phyloP scores from a whole-genome alignment of 2,329 filamentous ascomycete genomes.

The Pseudogymnoascus sp. region DNA sequence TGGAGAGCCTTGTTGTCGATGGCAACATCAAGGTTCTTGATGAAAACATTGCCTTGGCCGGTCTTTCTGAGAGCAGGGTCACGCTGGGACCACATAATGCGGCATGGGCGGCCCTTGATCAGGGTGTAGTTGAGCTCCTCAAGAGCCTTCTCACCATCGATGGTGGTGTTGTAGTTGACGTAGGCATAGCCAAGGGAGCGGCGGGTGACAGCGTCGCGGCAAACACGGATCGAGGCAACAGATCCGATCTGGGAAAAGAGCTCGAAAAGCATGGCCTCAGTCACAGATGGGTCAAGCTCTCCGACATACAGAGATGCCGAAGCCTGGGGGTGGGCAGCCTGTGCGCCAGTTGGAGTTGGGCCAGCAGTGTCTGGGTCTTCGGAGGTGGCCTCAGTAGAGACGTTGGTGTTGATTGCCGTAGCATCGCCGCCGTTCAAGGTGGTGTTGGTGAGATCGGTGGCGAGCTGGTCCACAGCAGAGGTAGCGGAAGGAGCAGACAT shows the following conservation, averaged over 20 bases:
- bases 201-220: conserved; percentile 96
- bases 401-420: conserved; percentile 67
- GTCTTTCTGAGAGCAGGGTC: conserved; percentile 98
- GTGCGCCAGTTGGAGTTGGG: conserved; percentile 61
- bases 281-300: conserved; percentile 95
- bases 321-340: conserved; percentile 70
- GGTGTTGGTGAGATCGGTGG: conserved; percentile 65
- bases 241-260: conserved; percentile 99
- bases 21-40: conserved; percentile 98
- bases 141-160: conserved; percentile 93
- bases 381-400: conserved; percentile 42
- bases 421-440: conserved; percentile 60
- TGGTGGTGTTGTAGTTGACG: conserved; percentile 98
- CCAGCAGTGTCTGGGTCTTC: conserved; percentile 56
- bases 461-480: conserved; percentile 69
- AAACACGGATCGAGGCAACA: conserved; percentile 98
- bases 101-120: conserved; percentile 97
- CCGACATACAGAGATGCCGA: conserved; percentile 98
- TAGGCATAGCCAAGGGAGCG: conserved; percentile 98
- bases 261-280: conserved; percentile 99
- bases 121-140: conserved; percentile 99
- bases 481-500: conserved; percentile 53
- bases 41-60: conserved; percentile 98
- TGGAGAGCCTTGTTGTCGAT: conserved; percentile 99
- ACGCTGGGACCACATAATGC: conserved; percentile 99